Evolutionary conservation across 2,329 filamentous ascomycete genomes (phyloP), one percentile per base, ranked within the genome.

Genomic region (Claviceps africana): DNA sequence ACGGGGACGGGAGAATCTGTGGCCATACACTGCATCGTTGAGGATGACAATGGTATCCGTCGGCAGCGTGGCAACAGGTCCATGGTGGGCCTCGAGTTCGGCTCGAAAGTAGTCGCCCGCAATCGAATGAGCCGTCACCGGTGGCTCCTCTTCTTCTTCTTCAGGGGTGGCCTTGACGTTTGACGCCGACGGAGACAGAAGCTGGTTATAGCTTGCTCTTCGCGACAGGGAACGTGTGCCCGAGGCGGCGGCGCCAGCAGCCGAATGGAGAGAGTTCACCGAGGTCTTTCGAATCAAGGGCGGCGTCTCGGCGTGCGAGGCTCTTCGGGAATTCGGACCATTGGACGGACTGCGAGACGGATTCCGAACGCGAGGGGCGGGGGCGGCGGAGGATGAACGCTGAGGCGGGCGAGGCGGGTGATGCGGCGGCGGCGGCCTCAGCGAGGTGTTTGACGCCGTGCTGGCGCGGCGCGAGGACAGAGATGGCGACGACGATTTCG

Each of bases 21-120:
- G 93, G 25, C 91, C 90, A 65, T 97, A 98, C 68, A 91, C 95
- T 51, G 86, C 83, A 70, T 98, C 93, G 61, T 97, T 89, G 2
- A 98, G 72, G 31, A 98, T 77, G 47, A 97, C 89, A 4, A 94
- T 70, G 0, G 88, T 88, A 55, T 89, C 73, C 11, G 77, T 67
- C 35, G 69, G 58, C 28, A 67, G 62, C 9, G 67, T 66, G 2
- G 68, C 64, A 11, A 69, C 64, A 2, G 62, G 62, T 33, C 71
- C 69, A 53, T 83, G 77, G 60, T 88, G 83, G 7, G 75, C 67
- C 17, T 78, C 73, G 33, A 94, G 67, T 64, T 95, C 88, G 55
- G 76, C 78, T 55, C 74, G 72, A 62, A 95, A 86, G 65, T 85
- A 81, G 9, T 79, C 75, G 47, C 74, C 77, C 4, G 87, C 87